Base-by-base conservation (phyloP, 2,329 filamentous ascomycete genomes). In the Keithomyces neogunnii region DNA sequence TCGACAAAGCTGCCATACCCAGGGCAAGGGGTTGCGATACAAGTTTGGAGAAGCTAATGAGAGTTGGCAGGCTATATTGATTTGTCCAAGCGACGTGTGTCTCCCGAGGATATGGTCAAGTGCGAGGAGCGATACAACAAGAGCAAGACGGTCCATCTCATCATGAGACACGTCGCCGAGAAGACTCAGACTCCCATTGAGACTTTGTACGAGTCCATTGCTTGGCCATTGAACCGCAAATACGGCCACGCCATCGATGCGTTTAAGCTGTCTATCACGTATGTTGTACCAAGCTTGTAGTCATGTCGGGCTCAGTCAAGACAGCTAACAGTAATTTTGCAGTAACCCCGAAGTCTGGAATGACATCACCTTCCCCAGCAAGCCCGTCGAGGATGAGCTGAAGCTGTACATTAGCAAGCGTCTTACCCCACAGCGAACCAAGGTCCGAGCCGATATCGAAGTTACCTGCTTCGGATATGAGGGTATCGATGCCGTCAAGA, bases 121-220 rank as follows among this genome's bases (percentile, higher is more conserved):
- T 99, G 95, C 69, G 93, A 99, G 70, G 93, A 99, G 77, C 84
- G 93, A 62, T 99, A 96, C 81, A 99, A 99, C 82, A 99, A 99
- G 85, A 89, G 89, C 77, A 99, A 99, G 79, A 95, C 96, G 78
- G 93, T 97, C 40, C 93, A 99, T 73, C 95, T 89, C 50, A 96
- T 99, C 72, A 92, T 99, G 88, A 86, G 92, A 69, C 93, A 99
- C 71, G 93, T 99, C 56, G 92, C 93, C 60, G 91, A 99, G 76
- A 96, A 96, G 81, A 95, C 90, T 43, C 84, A 88, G 66, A 88
- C 84, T 32, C 91, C 92, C n/a, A 95, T 99, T 65, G 89, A 97
- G 77, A 81, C 84, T 49, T 81, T 99, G 52, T 99, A 99, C 73
- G 86, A 96, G 78, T 84, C 78, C 60, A 96, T 99, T 67, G 89